These are phyloP conservation scores for Populus euphratica DNA, from an alignment of 345 rosid species.

Conservation along the genomic window DNA sequence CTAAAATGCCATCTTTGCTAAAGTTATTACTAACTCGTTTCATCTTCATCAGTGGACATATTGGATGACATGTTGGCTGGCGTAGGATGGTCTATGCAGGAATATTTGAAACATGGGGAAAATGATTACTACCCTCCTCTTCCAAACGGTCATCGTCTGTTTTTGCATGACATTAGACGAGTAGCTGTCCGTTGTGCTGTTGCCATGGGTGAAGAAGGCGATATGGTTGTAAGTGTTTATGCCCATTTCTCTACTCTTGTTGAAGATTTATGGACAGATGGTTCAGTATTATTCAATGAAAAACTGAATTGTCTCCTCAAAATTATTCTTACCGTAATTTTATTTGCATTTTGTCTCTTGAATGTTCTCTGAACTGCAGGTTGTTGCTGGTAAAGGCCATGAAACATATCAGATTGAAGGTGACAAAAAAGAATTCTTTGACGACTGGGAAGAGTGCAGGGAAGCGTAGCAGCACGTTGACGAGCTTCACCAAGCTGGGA, in stretches of 20 bases:
- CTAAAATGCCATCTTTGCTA: slow-evolving; percentile 4
- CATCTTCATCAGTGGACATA: slow-evolving; percentile 69
- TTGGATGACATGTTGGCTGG: slow-evolving; percentile 95
- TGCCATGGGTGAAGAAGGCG: slow-evolving; percentile 99
- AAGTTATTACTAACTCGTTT: slow-evolving; percentile 3
- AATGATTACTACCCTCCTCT: slow-evolving; percentile 89
- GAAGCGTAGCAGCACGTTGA: slow-evolving; percentile 94
- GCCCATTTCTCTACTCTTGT: slow-evolving; percentile 12
- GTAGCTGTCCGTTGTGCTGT: slow-evolving; percentile 95
- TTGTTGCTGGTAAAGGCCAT: slow-evolving; percentile 93
- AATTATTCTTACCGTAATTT: neutral
- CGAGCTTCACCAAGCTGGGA: slow-evolving; percentile 95
- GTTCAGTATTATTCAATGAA: neutral
- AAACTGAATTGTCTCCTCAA: neutral
- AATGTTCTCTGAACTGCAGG: slow-evolving; percentile 40
- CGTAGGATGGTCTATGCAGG: slow-evolving; percentile 92
- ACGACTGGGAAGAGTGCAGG: slow-evolving; percentile 85
- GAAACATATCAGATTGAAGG: slow-evolving; percentile 75
- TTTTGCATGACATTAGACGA: slow-evolving; percentile 81
- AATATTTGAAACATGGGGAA: slow-evolving; percentile 80
- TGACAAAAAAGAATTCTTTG: slow-evolving; percentile 79
- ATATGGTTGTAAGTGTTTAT: slow-evolving; percentile 78
- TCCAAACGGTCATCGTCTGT: slow-evolving; percentile 81
- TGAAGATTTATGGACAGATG: neutral
- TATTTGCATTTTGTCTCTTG: slow-evolving; percentile 2